Conservation (phyloP, 352 stramenopile species). For the Discostella stelligera region DNA sequence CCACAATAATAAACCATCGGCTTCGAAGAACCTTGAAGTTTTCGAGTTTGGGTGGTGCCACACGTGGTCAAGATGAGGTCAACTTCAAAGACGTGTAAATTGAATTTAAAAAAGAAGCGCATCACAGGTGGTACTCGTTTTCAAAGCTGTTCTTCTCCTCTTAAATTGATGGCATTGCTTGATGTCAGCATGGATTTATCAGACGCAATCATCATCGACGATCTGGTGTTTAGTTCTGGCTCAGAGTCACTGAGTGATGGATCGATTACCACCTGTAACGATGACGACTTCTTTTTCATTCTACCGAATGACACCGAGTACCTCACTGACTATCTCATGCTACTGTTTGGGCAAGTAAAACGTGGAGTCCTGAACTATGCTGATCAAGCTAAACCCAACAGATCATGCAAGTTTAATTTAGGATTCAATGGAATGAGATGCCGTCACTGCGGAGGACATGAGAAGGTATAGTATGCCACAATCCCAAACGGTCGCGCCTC, state of each 20-base stretch:
- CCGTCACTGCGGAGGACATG: constrained; percentile 25
- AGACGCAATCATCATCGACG: neutral
- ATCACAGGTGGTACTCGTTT: too few species aligned
- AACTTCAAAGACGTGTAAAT: neutral
- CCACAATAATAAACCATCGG: neutral
- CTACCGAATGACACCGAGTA: constrained; percentile 17
- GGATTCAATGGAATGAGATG: constrained; percentile 21
- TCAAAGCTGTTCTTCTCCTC: too few species aligned
- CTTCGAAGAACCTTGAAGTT: neutral
- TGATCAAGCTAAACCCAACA: constrained; percentile 9
- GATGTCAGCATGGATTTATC: neutral
- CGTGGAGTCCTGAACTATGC: constrained; percentile 10
- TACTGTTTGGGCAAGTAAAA: constrained; percentile 40
- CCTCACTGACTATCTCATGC: constrained; percentile 25
- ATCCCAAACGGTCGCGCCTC: neutral
- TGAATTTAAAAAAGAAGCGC: neutral
- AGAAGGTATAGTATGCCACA: constrained; percentile 1
- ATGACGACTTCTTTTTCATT: constrained; percentile 36
- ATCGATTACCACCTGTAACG: neutral
- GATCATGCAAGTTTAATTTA: constrained; percentile 2
- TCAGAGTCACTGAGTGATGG: constrained; percentile 1
- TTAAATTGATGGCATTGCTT: neutral
- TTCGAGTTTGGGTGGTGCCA: neutral
- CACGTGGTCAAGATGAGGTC: too few species aligned
- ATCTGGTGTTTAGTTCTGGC: neutral